phyloP scores from a whole-genome alignment of 345 rosid species.

The Ceriops tagal region DNA sequence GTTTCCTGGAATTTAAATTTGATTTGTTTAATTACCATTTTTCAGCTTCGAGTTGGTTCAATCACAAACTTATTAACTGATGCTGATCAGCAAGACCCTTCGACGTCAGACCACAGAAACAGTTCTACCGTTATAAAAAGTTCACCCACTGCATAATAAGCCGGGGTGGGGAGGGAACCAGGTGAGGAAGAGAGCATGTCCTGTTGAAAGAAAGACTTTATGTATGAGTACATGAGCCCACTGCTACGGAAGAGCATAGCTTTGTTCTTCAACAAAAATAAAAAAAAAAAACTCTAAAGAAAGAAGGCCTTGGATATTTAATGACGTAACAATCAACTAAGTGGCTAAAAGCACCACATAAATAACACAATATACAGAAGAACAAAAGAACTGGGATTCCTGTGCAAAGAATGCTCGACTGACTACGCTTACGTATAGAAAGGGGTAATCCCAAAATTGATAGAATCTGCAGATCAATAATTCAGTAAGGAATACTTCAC shows the following conservation, averaged over 20 bases:
- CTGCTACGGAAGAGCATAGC: background rate
- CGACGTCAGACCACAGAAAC: too few relatives aligned
- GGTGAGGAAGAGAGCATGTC: too few relatives aligned
- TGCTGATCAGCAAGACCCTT: too few relatives aligned
- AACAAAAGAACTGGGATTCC: constrained; percentile 37
- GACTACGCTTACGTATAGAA: constrained; percentile 34
- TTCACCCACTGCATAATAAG: too few relatives aligned
- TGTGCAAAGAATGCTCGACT: constrained; percentile 65
- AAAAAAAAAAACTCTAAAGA: background rate
- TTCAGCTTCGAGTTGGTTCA: too few relatives aligned
- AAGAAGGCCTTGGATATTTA: background rate
- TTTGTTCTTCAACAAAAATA: constrained; percentile 1
- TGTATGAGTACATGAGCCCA: background rate
- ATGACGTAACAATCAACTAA: constrained; percentile 16
- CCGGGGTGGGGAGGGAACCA: too few relatives aligned
- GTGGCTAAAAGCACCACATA: constrained; percentile 17
- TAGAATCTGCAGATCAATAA: constrained; percentile 43
- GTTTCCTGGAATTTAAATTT: too few relatives aligned
- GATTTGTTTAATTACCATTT: too few relatives aligned
- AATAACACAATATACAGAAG: constrained; percentile 44
- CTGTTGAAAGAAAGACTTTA: too few relatives aligned
- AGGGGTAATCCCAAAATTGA: constrained; percentile 24
- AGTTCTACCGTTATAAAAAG: too few relatives aligned
- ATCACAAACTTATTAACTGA: too few relatives aligned
- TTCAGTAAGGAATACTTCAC: constrained; percentile 89